Conservation (phyloP, 129 eudicot species). For the Saussurea involucrata region DNA sequence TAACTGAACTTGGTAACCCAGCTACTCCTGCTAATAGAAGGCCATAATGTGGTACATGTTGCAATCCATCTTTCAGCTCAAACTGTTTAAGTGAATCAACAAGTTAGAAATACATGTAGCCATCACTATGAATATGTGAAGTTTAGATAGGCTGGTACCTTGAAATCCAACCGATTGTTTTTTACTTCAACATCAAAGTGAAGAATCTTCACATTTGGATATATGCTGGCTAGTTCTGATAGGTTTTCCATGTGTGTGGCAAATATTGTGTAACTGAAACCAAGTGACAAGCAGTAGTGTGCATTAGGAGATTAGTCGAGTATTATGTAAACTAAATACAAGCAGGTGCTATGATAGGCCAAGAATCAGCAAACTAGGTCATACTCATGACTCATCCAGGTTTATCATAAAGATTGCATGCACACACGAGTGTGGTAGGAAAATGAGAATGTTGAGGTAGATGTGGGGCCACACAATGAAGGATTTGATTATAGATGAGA, state of each 20-base stretch:
- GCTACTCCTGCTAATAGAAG: conserved; percentile 92
- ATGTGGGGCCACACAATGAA: neutral
- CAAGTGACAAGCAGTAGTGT: neutral
- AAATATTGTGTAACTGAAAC: conserved; percentile 75
- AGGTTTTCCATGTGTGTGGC: conserved; percentile 96
- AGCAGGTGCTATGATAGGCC: neutral
- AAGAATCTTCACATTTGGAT: conserved; percentile 84
- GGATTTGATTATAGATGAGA: neutral
- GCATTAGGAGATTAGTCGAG: neutral
- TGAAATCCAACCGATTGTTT: conserved; percentile 90
- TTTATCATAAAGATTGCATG: neutral
- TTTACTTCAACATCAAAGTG: conserved; percentile 78
- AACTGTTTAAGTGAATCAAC: conserved; percentile 49
- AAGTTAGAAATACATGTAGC: neutral
- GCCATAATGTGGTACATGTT: conserved; percentile 87
- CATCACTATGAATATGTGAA: neutral
- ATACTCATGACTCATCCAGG: too few species aligned
- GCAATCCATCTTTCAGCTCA: conserved; percentile 82
- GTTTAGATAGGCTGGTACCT: conserved; percentile 42
- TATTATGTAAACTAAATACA: neutral
- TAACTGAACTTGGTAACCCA: conserved; percentile 80
- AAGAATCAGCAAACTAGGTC: neutral
- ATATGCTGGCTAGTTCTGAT: conserved; percentile 70
- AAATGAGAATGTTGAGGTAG: neutral
- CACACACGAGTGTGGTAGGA: neutral